Evolutionary conservation across 2,329 filamentous ascomycete species (phyloP).

Genomic region (Claviceps sp.): DNA sequence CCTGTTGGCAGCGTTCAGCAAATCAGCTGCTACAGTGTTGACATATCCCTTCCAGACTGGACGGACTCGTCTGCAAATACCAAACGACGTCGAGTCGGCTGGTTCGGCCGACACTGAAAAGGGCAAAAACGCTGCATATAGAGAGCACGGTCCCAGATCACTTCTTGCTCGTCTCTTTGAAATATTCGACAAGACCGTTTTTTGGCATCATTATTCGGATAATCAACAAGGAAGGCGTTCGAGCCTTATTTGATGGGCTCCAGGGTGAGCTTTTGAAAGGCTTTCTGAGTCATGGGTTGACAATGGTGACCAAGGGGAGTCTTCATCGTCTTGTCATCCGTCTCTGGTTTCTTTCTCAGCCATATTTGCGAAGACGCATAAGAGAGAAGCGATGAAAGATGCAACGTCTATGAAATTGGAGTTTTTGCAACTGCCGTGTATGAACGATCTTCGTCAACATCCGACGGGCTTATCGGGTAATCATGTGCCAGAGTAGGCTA

Average conservation of each 20-base stretch:
- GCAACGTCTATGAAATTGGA: neutral
- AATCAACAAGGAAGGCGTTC: slow-evolving; percentile 49
- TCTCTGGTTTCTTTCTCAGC: slow-evolving; percentile 46
- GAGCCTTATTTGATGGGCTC: slow-evolving; percentile 63
- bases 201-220: slow-evolving; percentile 49
- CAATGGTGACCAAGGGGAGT: slow-evolving; percentile 74
- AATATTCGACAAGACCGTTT: slow-evolving; percentile 33
- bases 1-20: slow-evolving; percentile 58
- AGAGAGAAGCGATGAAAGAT: neutral
- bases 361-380: slow-evolving; percentile 14
- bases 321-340: slow-evolving; percentile 61
- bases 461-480: neutral
- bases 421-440: neutral
- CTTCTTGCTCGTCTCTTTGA: slow-evolving; percentile 6
- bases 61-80: slow-evolving; percentile 65
- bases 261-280: slow-evolving; percentile 66
- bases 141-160: slow-evolving; percentile 4
- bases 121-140: slow-evolving; percentile 4
- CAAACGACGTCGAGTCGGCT: slow-evolving; percentile 17
- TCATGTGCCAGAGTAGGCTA: neutral
- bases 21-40: slow-evolving; percentile 59
- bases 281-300: slow-evolving; percentile 75
- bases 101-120: slow-evolving; percentile 3
- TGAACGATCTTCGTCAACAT: neutral
- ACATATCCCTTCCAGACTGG: slow-evolving; percentile 81